Percentiles rank a stretch among this genome's conserved stretches.
Evolutionary conservation across 768 basidiomycete genomes (phyloP).

Genomic region (Mrakia gelida): DNA sequence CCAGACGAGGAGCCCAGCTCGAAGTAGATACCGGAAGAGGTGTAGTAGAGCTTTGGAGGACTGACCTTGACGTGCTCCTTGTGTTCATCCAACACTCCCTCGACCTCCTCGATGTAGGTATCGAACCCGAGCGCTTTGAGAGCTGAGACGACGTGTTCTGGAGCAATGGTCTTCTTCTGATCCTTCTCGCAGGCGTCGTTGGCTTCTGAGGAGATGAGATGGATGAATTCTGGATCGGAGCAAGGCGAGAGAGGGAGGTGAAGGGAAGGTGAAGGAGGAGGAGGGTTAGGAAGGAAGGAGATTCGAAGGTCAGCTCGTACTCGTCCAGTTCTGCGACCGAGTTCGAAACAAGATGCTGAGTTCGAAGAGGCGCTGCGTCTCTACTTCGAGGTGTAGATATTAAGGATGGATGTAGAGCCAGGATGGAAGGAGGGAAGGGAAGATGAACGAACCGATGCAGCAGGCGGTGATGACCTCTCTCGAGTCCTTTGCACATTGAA

Average conservation of each 20-base stretch:
- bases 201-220: slow-evolving; percentile 92
- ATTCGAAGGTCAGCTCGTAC: background rate
- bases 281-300: background rate
- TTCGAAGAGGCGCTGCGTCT: background rate
- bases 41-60: too few species aligned
- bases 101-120: slow-evolving; percentile 79
- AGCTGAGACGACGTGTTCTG: slow-evolving; percentile 90
- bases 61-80: slow-evolving; percentile 89
- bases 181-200: slow-evolving; percentile 98
- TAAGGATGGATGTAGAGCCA: background rate
- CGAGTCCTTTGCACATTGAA: slow-evolving; percentile 90
- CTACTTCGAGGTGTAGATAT: background rate
- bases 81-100: slow-evolving; percentile 90
- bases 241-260: background rate
- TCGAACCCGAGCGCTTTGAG: slow-evolving; percentile 94
- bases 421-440: background rate
- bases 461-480: slow-evolving; percentile 96
- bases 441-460: slow-evolving; percentile 74
- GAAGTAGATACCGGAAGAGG: too few species aligned
- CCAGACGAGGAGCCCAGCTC: too few species aligned
- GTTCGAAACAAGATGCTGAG: too few species aligned
- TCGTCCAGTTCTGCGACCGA: background rate
- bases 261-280: background rate
- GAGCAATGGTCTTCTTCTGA: slow-evolving; percentile 97
- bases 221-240: slow-evolving; percentile 77